Conservation (phyloP, 305 asterid species). For the Fraxinus sp. region DNA sequence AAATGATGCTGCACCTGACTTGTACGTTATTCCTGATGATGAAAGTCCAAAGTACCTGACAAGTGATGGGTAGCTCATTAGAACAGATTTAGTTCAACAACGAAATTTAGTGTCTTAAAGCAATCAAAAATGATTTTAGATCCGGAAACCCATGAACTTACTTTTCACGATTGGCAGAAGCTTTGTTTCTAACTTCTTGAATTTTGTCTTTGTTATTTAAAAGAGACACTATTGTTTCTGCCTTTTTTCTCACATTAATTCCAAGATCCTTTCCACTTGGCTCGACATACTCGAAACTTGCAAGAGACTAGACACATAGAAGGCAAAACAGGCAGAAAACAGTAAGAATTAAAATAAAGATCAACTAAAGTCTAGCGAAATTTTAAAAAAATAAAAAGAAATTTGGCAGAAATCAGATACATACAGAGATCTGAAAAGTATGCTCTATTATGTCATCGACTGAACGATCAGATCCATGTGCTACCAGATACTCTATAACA, state of each 20-base stretch:
- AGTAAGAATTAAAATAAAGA: slow-evolving; percentile 22
- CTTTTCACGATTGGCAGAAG: slow-evolving; percentile 89
- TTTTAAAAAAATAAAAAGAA: slow-evolving; percentile 1
- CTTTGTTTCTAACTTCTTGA: slow-evolving; percentile 82
- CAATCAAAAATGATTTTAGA: slow-evolving; percentile 22
- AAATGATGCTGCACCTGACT: slow-evolving; percentile 68
- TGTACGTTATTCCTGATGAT: slow-evolving; percentile 81
- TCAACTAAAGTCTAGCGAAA: background rate
- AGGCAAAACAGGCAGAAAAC: slow-evolving; percentile 20
- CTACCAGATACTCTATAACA: slow-evolving; percentile 92
- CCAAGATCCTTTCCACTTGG: slow-evolving; percentile 94
- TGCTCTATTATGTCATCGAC: slow-evolving; percentile 92
- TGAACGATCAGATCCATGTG: slow-evolving; percentile 92
- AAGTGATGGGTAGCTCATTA: slow-evolving; percentile 23
- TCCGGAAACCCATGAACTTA: slow-evolving; percentile 38
- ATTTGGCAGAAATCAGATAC: slow-evolving; percentile 34
- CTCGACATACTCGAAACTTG: slow-evolving; percentile 86
- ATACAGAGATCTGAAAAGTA: slow-evolving; percentile 87
- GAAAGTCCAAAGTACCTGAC: slow-evolving; percentile 84
- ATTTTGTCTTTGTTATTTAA: slow-evolving; percentile 87
- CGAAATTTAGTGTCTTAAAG: slow-evolving; percentile 9
- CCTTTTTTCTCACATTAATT: slow-evolving; percentile 86
- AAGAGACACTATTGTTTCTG: slow-evolving; percentile 76
- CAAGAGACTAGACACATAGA: slow-evolving; percentile 58
- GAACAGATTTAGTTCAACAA: slow-evolving; percentile 20